A percentile compares a stretch with the other conserved stretches of the same genome.
phyloP scores from a whole-genome alignment of 2,329 filamentous ascomycete species.

The Monascus ruber region DNA sequence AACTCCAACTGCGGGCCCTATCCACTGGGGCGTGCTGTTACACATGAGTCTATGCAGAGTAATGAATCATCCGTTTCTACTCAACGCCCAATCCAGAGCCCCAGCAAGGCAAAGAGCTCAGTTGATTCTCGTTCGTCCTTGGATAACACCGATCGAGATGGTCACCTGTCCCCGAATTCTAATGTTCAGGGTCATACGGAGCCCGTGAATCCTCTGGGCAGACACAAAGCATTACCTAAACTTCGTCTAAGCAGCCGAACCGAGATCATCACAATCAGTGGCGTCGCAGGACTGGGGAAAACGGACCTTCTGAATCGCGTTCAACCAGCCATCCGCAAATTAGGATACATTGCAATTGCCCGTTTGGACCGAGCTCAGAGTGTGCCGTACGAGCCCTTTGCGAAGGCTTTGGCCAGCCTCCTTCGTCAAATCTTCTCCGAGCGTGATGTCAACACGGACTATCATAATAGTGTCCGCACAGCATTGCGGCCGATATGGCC shows the following conservation, averaged over 20 bases:
- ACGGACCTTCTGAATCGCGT: constrained; percentile 49
- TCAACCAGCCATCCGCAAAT: constrained; percentile 44
- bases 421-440: constrained; percentile 56
- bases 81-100: constrained; percentile 14
- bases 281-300: constrained; percentile 49
- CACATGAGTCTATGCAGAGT: constrained; percentile 24
- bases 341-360: constrained; percentile 50
- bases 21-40: constrained; percentile 17
- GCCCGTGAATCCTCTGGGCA: constrained; percentile 17
- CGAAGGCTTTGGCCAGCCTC: constrained; percentile 49
- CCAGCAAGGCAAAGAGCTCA: constrained; percentile 24
- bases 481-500: constrained; percentile 48
- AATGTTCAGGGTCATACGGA: constrained; percentile 22
- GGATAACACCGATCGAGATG: constrained; percentile 29
- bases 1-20: constrained; percentile 24
- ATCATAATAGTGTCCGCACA: constrained; percentile 47
- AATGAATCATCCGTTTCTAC: constrained; percentile 24
- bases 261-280: constrained; percentile 48
- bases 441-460: constrained; percentile 49
- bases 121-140: constrained; percentile 25
- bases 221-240: constrained; percentile 36
- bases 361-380: constrained; percentile 50
- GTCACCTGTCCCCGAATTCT: constrained; percentile 19
- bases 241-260: constrained; percentile 44
- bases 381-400: constrained; percentile 50